Percentiles rank a stretch among this genome's conserved stretches.
Conservation (phyloP, 176 grass and related monocot genomes). For the Oryza officinalis region DNA sequence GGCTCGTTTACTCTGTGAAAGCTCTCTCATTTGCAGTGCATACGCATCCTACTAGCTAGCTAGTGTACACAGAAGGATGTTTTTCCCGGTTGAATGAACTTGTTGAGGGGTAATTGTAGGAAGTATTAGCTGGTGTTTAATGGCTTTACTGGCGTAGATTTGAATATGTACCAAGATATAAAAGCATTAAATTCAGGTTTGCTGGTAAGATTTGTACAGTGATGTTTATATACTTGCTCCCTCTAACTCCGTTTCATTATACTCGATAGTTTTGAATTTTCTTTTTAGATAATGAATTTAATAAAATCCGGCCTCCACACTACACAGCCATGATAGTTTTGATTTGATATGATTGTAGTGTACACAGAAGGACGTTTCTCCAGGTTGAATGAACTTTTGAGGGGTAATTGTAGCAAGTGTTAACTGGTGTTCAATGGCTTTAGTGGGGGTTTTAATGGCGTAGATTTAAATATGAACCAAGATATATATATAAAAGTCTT, state of each 20-base stretch:
- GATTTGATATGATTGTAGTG: no score
- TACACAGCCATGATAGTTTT: no score
- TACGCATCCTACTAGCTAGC: not conserved
- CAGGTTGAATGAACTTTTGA: not conserved
- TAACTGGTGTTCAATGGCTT: not conserved
- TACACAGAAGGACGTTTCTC: not conserved
- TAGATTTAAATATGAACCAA: not conserved
- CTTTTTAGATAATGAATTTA: no score
- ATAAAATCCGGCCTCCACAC: no score
- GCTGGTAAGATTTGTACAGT: not conserved
- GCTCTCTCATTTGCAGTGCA: no score
- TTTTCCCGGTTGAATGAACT: not conserved
- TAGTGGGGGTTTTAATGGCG: not conserved
- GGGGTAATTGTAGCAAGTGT: not conserved
- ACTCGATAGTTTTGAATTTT: no score
- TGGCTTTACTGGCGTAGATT: not conserved
- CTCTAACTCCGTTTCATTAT: no score
- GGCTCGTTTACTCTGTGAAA: no score
- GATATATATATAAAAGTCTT: not conserved
- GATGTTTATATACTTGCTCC: no score
- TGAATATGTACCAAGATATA: not conserved
- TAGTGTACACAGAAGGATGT: not conserved
- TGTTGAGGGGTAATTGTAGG: not conserved
- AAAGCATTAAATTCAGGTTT: not conserved
- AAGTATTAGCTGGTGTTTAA: not conserved